Evolutionary conservation across 2,329 filamentous ascomycete species (phyloP).

Genomic region (Chaetomiaceae sp.): DNA sequence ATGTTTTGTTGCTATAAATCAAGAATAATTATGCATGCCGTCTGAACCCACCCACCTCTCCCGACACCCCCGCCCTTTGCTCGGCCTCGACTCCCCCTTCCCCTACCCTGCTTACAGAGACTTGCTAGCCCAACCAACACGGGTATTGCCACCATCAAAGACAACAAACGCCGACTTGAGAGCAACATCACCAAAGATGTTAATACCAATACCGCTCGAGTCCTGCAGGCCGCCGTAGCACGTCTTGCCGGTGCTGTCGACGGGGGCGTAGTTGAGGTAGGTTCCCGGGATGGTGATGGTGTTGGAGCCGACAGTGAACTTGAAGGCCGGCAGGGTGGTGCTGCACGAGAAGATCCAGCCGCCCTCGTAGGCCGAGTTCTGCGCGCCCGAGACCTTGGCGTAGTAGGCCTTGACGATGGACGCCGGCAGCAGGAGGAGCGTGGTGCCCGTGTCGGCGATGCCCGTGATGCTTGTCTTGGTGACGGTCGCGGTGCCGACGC

Average conservation of each 20-base stretch:
- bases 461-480: constrained; percentile 31
- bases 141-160: constrained; percentile 18
- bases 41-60: too few species aligned
- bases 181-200: constrained; percentile 24
- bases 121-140: constrained; percentile 23
- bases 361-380: constrained; percentile 35
- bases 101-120: too few species aligned
- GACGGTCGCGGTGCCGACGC: constrained; percentile 32
- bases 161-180: constrained; percentile 26
- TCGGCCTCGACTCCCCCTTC: too few species aligned
- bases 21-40: too few species aligned
- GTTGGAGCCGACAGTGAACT: constrained; percentile 42
- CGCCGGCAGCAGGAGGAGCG: constrained; percentile 48
- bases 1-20: too few species aligned
- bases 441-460: constrained; percentile 58
- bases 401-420: constrained; percentile 51
- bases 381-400: constrained; percentile 40
- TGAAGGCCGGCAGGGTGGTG: constrained; percentile 43
- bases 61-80: too few species aligned
- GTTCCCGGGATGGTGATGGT: constrained; percentile 45
- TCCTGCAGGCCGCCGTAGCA: constrained; percentile 64
- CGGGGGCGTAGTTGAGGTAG: constrained; percentile 45
- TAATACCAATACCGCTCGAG: constrained; percentile 15
- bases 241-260: constrained; percentile 31
- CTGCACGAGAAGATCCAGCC: constrained; percentile 53